Evolutionary conservation across 345 rosid genomes (phyloP).

Genomic region (Aethionema arabicum): DNA sequence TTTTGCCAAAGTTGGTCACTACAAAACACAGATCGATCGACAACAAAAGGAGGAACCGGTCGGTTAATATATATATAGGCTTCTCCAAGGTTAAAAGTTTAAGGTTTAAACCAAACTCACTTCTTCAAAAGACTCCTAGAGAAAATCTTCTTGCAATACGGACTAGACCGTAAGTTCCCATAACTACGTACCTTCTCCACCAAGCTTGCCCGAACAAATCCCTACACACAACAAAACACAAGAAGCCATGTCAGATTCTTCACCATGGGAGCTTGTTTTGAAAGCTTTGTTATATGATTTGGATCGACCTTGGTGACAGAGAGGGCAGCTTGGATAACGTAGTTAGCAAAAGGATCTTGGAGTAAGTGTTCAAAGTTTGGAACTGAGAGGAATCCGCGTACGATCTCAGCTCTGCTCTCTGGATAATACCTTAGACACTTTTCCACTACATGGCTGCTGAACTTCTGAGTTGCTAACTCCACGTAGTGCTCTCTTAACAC

Average conservation of each 20-base stretch:
- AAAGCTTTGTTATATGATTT: slow-evolving; percentile 2
- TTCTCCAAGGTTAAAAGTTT: not conserved
- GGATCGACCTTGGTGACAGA: slow-evolving; percentile 50
- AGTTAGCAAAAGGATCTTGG: slow-evolving; percentile 78
- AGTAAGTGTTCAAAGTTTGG: slow-evolving; percentile 59
- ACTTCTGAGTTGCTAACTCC: slow-evolving; percentile 64
- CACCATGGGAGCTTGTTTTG: not conserved
- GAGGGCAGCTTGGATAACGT: slow-evolving; percentile 74
- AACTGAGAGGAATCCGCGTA: slow-evolving; percentile 52
- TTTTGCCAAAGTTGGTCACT: too few relatives aligned
- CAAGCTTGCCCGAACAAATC: slow-evolving; percentile 45
- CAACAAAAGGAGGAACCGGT: too few relatives aligned
- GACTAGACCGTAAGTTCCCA: slow-evolving; percentile 50
- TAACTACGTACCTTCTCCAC: slow-evolving; percentile 51
- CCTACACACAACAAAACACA: slow-evolving; percentile 41
- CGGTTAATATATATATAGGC: too few relatives aligned
- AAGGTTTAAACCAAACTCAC: slow-evolving; percentile 27
- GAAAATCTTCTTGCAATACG: slow-evolving; percentile 76
- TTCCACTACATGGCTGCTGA: slow-evolving; percentile 79
- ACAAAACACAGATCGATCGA: too few relatives aligned
- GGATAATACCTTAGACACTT: slow-evolving; percentile 54
- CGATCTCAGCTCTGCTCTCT: slow-evolving; percentile 53
- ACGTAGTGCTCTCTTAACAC: slow-evolving; percentile 54
- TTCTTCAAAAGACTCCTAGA: slow-evolving; percentile 52
- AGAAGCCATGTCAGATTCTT: slow-evolving; percentile 1